Evolutionary conservation across 257 asterid genomes (phyloP), one percentile per base, ranked within the genome.

Genomic region (Solanum stenotomum): DNA sequence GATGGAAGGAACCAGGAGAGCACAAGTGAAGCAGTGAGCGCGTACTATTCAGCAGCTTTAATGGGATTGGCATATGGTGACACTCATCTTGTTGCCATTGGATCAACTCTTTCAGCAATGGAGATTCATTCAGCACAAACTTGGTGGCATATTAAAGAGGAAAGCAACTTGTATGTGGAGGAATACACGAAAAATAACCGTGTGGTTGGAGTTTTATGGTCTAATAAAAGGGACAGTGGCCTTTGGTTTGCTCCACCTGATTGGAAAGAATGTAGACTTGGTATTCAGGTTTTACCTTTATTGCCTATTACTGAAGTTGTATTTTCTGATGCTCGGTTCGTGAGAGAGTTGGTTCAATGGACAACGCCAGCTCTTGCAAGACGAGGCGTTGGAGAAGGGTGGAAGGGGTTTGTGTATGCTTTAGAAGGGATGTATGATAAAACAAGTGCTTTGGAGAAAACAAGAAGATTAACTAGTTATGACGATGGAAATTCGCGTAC

Each of bases 1-100:
- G 98, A 95, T 75, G 98, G 98, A 35, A 93, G 96, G 42, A 94
- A 95, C 87, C 98, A 95, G 78, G 98, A 95, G 89, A 95, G 96
- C 92, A 91, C 98, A 6, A 94, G 98, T 10, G 98, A 95, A 91
- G 98, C 98, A 0, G 91, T 95, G 79, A 95, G 94, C 74, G 98
- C 96, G 12, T 95, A 95, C 87, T 94, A 95, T 76, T 94, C 98
- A 27, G 95, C 98, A 29, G 95, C 98, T 90, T 87, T 95, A 16
- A 89, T 95, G 94, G 98, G 98, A 79, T 82, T 95, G 63, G 98
- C 96, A 8, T 94, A 93, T 70, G 96, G 98, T 5, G 98, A 95
- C 40, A 94, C 94, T 89, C 96, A 95, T 87, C 95, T 95, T 8
- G 91, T 91, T 82, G 89, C 95, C 4, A 91, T 90, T 25, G 98